phyloP scores from a whole-genome alignment of 2,329 filamentous ascomycete genomes.

The Sphaerulina musiva region DNA sequence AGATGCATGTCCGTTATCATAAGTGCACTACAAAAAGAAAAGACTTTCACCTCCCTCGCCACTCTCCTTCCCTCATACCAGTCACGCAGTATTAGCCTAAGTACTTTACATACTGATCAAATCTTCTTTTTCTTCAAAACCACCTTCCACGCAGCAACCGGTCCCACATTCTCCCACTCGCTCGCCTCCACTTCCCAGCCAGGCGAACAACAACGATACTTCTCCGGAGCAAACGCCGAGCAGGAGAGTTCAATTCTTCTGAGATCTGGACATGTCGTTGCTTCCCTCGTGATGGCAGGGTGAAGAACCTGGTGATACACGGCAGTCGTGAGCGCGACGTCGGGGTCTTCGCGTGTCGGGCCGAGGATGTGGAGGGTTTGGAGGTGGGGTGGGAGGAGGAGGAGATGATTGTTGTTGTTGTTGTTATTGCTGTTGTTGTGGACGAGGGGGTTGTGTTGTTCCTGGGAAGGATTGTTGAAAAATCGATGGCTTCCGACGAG shows the following conservation, averaged over 20 bases:
- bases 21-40: too few relatives aligned
- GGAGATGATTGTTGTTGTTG: background rate
- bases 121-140: background rate
- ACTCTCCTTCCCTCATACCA: too few relatives aligned
- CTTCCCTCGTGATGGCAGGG: background rate
- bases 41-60: too few relatives aligned
- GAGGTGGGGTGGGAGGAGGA: background rate
- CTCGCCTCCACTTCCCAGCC: background rate
- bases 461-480: background rate
- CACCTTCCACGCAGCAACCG: background rate
- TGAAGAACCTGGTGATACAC: background rate
- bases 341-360: constrained; percentile 5
- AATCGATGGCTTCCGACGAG: background rate
- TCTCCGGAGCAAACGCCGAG: background rate
- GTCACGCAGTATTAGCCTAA: too few relatives aligned
- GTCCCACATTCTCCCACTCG: background rate
- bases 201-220: background rate
- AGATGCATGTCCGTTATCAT: too few relatives aligned
- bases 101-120: too few relatives aligned
- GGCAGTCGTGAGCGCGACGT: background rate
- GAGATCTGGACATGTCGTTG: background rate
- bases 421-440: too few relatives aligned
- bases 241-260: background rate
- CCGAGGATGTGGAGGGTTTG: background rate
- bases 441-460: too few relatives aligned